Evolutionary conservation across 2,329 filamentous ascomycete species (phyloP).

Genomic region (Paracoccidioides lutzii): DNA sequence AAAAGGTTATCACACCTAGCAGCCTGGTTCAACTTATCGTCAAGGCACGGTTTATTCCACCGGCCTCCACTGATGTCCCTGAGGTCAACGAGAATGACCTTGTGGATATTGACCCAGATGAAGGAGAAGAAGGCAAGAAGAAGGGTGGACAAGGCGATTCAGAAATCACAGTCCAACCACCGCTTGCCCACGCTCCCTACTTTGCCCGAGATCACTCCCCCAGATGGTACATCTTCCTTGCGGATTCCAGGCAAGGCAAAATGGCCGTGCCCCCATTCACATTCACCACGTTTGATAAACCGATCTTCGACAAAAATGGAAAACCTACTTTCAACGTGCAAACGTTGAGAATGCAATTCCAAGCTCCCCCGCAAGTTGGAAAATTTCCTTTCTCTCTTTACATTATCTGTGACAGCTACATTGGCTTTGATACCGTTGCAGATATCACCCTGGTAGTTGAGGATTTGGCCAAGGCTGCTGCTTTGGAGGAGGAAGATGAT

Average conservation of each 20-base stretch:
- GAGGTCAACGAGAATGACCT: constrained; percentile 65
- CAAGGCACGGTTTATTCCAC: constrained; percentile 87
- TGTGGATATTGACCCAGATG: constrained; percentile 81
- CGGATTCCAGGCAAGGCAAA: constrained; percentile 86
- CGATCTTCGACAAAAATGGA: constrained; percentile 64
- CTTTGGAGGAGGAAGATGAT: constrained; percentile 75
- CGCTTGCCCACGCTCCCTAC: constrained; percentile 81
- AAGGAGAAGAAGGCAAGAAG: constrained; percentile 73
- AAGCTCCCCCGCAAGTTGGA: constrained; percentile 80
- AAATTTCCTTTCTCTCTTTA: constrained; percentile 94
- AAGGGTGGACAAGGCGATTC: constrained; percentile 39
- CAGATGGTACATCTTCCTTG: constrained; percentile 87
- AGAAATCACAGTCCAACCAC: constrained; percentile 52
- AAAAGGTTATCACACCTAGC: constrained; percentile 81
- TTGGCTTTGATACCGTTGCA: constrained; percentile 85
- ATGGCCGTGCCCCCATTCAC: constrained; percentile 93
- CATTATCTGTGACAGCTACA: constrained; percentile 83
- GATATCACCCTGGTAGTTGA: constrained; percentile 83
- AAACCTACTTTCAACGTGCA: constrained; percentile 90
- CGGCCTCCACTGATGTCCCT: constrained; percentile 64
- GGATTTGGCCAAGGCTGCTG: constrained; percentile 70
- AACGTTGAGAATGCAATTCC: constrained; percentile 93
- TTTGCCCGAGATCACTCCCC: constrained; percentile 81
- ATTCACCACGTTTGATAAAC: constrained; percentile 86
- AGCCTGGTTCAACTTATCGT: constrained; percentile 89